These are phyloP conservation scores for Echium plantagineum DNA, from an alignment of 257 asterid species.

Conservation along the genomic window DNA sequence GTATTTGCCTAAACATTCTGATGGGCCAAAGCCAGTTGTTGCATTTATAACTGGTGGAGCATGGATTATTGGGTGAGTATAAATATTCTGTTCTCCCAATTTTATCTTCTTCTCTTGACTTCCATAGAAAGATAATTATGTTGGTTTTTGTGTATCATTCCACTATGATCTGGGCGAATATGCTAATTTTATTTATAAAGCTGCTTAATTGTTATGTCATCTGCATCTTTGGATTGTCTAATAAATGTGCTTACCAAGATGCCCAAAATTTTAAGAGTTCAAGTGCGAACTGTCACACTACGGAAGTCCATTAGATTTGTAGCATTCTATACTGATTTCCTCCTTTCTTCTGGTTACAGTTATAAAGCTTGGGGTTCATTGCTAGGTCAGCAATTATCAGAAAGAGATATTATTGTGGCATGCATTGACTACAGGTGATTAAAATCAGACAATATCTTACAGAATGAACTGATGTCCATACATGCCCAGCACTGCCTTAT, in stretches of 20 bases:
- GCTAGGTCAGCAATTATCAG: conserved; percentile 80
- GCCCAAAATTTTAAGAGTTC: neutral
- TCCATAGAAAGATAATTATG: neutral
- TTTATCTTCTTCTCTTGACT: neutral
- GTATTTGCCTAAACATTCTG: conserved; percentile 56
- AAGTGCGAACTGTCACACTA: neutral
- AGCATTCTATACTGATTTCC: conserved; percentile 9
- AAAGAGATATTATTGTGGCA: conserved; percentile 90
- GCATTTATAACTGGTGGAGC: conserved; percentile 99
- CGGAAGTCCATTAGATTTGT: neutral
- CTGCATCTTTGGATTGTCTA: neutral
- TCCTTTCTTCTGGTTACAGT: conserved; percentile 26
- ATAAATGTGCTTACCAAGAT: neutral
- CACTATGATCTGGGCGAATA: neutral
- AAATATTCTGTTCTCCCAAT: neutral
- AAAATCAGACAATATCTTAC: conserved; percentile 4
- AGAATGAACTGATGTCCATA: neutral
- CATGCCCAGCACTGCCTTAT: no score
- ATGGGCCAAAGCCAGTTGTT: conserved; percentile 83
- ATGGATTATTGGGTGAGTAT: conserved; percentile 84
- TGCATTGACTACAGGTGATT: conserved; percentile 93
- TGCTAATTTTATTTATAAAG: neutral
- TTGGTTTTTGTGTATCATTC: neutral
- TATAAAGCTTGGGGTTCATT: conserved; percentile 99
- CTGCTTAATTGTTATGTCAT: neutral